Evolutionary conservation across 176 grass and related monocot genomes (phyloP), one percentile per base, ranked within the genome.

Genomic region (Olyra latifolia): DNA sequence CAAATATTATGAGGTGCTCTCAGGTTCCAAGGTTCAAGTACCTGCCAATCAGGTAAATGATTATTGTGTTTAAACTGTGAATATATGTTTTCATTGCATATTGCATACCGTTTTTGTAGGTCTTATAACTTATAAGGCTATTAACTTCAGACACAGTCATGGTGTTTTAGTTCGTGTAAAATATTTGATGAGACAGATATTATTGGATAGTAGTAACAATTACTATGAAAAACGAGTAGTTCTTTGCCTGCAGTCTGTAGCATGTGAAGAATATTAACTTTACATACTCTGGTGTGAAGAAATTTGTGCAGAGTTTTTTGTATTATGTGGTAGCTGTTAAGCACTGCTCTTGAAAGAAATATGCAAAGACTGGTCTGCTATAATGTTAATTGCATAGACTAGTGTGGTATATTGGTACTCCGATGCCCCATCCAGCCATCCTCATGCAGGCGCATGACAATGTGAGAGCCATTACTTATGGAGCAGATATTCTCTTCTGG

Each of bases 21-120:
- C 79, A 93, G 65, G 84, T 96, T 84, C 97, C 93, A 76, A 89
- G 97, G 88, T 99, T 99, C 79, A 99, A 99, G 80, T 99, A 99
- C 52, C 87, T 99, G 72, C 97, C 97, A 7, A 99, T 99, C 87
- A 99, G 97, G 93, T 99, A 84, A 87, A 77, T 74, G 6, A 44
- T 85, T 47, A 46, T 57, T 16, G 25, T 63, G 25, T 57, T 22
- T 59, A 38, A 80, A 62, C 22, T 27, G 82, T 91, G 47, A 62
- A 69, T 53, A 11, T 63, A 44, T 10, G 48, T 66, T 44, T 40
- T 46, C 15, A 2, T 63, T 71, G 16, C 29, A 45, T 19, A 46
- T 17, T 72, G 38, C 41, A 32, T 80, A 15, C 32, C 5, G 32
- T 71, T 30, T 79, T 39, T 58, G 55, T 74, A 48, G 7, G 13